These are phyloP conservation scores for Xylaria curta DNA, from an alignment of 495 filamentous ascomycete species.

Conservation along the genomic window DNA sequence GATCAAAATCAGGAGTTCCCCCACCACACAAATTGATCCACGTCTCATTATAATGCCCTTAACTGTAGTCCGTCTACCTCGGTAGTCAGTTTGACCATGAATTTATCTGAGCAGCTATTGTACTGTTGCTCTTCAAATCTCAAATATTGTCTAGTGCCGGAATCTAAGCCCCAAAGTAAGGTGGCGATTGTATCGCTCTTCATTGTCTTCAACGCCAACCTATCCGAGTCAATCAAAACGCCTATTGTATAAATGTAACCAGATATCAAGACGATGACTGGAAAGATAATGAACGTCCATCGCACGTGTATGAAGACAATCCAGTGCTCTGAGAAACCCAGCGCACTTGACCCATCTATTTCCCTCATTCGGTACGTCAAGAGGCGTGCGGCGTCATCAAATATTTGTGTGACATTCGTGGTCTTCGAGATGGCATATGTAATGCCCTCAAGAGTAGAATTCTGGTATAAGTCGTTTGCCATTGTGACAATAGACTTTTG, in stretches of 20 bases:
- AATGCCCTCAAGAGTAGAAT: background rate
- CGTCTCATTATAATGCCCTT: background rate
- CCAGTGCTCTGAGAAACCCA: background rate
- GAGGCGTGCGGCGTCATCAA: background rate
- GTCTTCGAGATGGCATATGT: background rate
- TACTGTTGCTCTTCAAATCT: background rate
- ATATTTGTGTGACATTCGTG: background rate
- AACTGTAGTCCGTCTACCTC: background rate
- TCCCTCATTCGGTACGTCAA: slow-evolving; percentile 6
- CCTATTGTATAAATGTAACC: background rate
- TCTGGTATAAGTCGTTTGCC: background rate
- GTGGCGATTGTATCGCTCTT: background rate
- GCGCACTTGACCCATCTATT: background rate
- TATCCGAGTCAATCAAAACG: background rate
- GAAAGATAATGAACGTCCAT: background rate
- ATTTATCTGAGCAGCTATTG: background rate
- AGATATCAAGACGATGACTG: background rate
- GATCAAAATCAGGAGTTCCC: too few relatives aligned
- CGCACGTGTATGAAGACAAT: background rate
- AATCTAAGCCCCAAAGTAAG: background rate
- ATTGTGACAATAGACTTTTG: slow-evolving; percentile 6
- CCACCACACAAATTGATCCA: too few relatives aligned
- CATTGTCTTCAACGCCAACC: background rate
- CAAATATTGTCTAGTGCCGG: background rate
- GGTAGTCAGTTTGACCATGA: background rate